Percentiles rank a stretch among this genome's conserved stretches.
Conservation (phyloP, 176 grass and related monocot genomes). For the Bromus sterilis region DNA sequence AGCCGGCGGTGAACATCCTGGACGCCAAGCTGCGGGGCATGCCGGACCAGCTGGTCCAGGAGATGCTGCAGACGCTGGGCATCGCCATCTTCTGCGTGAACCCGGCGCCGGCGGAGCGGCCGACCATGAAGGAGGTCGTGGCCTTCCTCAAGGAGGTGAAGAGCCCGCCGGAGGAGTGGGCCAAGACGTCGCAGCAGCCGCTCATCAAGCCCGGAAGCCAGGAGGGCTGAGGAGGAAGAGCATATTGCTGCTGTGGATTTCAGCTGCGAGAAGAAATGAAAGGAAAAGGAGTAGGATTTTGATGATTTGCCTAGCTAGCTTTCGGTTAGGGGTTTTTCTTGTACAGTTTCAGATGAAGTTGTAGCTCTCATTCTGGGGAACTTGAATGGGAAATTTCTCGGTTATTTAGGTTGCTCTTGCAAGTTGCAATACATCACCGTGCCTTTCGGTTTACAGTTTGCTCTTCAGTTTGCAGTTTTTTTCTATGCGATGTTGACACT, state of each 20-base stretch:
- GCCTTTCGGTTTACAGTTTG: neutral
- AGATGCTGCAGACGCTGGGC: slow-evolving; percentile 91
- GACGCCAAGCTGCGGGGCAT: slow-evolving; percentile 69
- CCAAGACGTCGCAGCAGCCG: slow-evolving; percentile 81
- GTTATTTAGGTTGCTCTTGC: slow-evolving; percentile 14
- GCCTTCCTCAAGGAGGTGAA: slow-evolving; percentile 96
- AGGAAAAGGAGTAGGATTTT: slow-evolving; percentile 32
- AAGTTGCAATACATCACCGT: slow-evolving; percentile 26
- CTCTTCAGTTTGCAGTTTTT: neutral
- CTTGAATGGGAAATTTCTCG: slow-evolving; percentile 11
- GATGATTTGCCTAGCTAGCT: slow-evolving; percentile 35
- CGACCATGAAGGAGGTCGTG: slow-evolving; percentile 97
- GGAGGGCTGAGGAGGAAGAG: slow-evolving; percentile 16
- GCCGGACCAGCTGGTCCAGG: slow-evolving; percentile 88
- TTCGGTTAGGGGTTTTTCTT: slow-evolving; percentile 35
- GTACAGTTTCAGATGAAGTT: slow-evolving; percentile 35
- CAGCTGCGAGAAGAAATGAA: neutral
- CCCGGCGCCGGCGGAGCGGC: slow-evolving; percentile 60
- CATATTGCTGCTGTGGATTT: neutral
- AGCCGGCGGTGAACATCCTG: slow-evolving; percentile 63
- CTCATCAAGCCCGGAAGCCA: slow-evolving; percentile 59
- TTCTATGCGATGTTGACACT: neutral
- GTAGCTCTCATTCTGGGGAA: slow-evolving; percentile 22
- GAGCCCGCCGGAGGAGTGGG: slow-evolving; percentile 86
- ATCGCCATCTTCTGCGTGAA: slow-evolving; percentile 93